phyloP scores from a whole-genome alignment of 2,329 filamentous ascomycete species.

The Aspergillus awamori region DNA sequence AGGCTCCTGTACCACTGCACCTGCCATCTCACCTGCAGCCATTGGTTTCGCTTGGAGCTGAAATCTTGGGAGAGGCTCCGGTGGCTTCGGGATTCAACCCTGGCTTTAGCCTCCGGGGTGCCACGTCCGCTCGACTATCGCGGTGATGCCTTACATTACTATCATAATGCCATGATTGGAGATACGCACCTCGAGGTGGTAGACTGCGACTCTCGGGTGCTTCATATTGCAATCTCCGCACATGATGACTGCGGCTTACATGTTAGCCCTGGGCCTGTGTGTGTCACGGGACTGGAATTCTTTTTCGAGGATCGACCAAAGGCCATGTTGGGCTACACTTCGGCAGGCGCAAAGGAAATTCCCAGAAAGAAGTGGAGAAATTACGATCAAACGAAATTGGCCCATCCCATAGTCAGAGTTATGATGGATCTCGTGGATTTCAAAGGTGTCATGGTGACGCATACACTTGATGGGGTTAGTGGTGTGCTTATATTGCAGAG shows the following conservation, averaged over 20 bases:
- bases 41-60: slow-evolving; percentile 3
- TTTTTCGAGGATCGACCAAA: slow-evolving; percentile 6
- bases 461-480: too few relatives aligned
- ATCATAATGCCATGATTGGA: slow-evolving; percentile 8
- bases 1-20: slow-evolving; percentile 16
- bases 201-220: neutral
- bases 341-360: neutral
- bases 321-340: slow-evolving; percentile 6
- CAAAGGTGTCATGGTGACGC: too few relatives aligned
- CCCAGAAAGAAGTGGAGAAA: neutral
- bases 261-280: neutral
- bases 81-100: slow-evolving; percentile 15
- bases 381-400: too few relatives aligned
- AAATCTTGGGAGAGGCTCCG: slow-evolving; percentile 10
- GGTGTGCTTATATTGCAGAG: too few relatives aligned
- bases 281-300: slow-evolving; percentile 12
- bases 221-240: slow-evolving; percentile 7
- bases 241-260: neutral
- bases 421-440: neutral
- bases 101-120: neutral
- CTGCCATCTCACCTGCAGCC: neutral
- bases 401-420: too few relatives aligned
- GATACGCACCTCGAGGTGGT: neutral
- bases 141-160: slow-evolving; percentile 16
- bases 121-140: slow-evolving; percentile 11